Evolutionary conservation across 805 yeast species (phyloP).

Genomic region (Maudiozyma barnettii): DNA sequence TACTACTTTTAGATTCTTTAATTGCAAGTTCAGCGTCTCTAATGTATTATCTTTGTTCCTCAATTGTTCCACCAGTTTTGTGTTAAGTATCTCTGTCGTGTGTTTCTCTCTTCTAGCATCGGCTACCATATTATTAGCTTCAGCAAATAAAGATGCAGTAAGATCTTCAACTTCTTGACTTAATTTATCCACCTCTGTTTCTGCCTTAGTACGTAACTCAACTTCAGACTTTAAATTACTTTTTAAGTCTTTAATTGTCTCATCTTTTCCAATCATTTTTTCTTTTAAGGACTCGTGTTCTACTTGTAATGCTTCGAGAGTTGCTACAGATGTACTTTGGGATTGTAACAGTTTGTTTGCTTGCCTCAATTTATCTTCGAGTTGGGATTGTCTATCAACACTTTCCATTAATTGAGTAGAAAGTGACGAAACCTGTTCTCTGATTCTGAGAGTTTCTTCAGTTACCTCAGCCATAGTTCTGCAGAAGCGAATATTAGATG

Average conservation of each 20-base stretch:
- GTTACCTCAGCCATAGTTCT: slow-evolving; percentile 8
- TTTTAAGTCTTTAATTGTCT: slow-evolving; percentile 28
- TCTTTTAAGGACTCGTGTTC: slow-evolving; percentile 28
- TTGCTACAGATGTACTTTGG: slow-evolving; percentile 14
- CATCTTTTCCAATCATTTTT: slow-evolving; percentile 11
- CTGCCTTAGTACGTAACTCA: slow-evolving; percentile 40
- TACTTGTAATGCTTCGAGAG: slow-evolving; percentile 28
- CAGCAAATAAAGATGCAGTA: slow-evolving; percentile 66
- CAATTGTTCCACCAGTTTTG: slow-evolving; percentile 42
- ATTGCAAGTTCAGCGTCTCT: slow-evolving; percentile 55
- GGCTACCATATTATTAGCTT: slow-evolving; percentile 79
- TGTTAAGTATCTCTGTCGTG: slow-evolving; percentile 49
- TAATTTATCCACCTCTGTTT: slow-evolving; percentile 48
- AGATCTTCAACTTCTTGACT: slow-evolving; percentile 73
- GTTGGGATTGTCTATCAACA: slow-evolving; percentile 44
- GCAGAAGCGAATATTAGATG: neutral
- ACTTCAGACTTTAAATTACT: slow-evolving; percentile 24
- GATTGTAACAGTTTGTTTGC: slow-evolving; percentile 29
- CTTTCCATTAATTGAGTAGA: slow-evolving; percentile 55
- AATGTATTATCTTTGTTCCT: slow-evolving; percentile 63
- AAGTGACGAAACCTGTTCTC: slow-evolving; percentile 45
- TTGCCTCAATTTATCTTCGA: slow-evolving; percentile 43
- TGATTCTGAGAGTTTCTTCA: slow-evolving; percentile 37
- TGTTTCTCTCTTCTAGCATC: slow-evolving; percentile 63
- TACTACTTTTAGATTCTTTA: slow-evolving; percentile 52